phyloP scores from a whole-genome alignment of 495 filamentous ascomycete genomes.

The Astrothelium macrocarpum region DNA sequence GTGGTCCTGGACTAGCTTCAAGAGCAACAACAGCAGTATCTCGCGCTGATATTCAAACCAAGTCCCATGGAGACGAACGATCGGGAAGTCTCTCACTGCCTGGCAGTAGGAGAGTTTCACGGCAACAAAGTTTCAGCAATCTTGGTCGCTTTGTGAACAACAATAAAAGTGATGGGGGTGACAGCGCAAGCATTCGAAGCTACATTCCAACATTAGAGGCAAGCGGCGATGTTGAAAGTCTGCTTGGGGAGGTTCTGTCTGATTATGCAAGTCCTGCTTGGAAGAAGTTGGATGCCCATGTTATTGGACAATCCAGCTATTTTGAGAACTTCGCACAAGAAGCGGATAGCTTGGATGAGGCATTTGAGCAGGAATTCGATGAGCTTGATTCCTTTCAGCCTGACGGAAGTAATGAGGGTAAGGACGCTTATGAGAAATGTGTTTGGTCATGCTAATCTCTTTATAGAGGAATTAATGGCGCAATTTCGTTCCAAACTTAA shows the following conservation, averaged over 20 bases:
- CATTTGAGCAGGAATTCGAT: slow-evolving; percentile 63
- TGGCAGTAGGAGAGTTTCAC: slow-evolving; percentile 23
- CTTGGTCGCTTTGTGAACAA: slow-evolving; percentile 40
- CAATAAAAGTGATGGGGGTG: slow-evolving; percentile 57
- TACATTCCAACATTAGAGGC: slow-evolving; percentile 63
- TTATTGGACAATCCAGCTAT: slow-evolving; percentile 18
- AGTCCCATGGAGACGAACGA: slow-evolving; percentile 55
- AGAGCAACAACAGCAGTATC: slow-evolving; percentile 77
- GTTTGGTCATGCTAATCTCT: slow-evolving; percentile 9
- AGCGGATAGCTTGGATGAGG: background rate
- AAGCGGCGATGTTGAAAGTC: slow-evolving; percentile 68
- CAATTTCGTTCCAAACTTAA: slow-evolving; percentile 84
- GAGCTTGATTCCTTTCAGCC: slow-evolving; percentile 56
- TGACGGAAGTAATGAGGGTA: slow-evolving; percentile 59
- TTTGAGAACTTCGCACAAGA: background rate
- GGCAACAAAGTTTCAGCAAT: slow-evolving; percentile 34
- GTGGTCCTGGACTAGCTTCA: slow-evolving; percentile 47
- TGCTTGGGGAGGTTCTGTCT: slow-evolving; percentile 60
- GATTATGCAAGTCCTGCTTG: slow-evolving; percentile 49
- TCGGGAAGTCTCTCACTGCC: slow-evolving; percentile 27
- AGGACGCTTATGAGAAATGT: slow-evolving; percentile 13
- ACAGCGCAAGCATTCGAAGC: slow-evolving; percentile 76
- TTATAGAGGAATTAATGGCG: slow-evolving; percentile 42
- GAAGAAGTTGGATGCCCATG: slow-evolving; percentile 47
- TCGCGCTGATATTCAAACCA: slow-evolving; percentile 62